Base-by-base conservation (phyloP, 179 eudicot genomes). In the Spinacia oleracea region DNA sequence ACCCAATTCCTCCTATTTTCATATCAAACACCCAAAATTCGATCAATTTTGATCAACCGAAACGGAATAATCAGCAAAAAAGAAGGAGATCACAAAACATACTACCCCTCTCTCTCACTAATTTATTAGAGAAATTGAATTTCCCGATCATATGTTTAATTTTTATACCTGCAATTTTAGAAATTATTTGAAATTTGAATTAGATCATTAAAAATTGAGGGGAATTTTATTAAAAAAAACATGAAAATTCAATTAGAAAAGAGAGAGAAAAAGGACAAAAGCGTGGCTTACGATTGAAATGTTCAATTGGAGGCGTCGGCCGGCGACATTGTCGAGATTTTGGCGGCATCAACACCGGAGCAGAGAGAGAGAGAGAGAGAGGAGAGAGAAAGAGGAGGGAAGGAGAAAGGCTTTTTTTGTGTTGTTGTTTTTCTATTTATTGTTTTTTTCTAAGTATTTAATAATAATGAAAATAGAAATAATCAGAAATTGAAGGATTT, bases 321-420 rank as follows among this genome's bases (percentile, higher is more conserved):
- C 79, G 85, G 84, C 81, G 86, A 84, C 81, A 84, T 80, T 86
- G 88, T 84, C 76, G 82, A 82, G 85, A 82, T 75, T 80, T 84
- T 80, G 74, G 86, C 84, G 86, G 87, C 81, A 81, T 71, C 80
- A 77, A 84, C 84, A 56, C 67, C 63, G 86, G 65, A 20, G 18
- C 45, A 48, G 45, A 23, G 58, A 29, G 48, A 60, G 38, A 59
- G 66, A 16, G 9, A 59, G 45, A 56, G 29, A 21, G 20, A 70
- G 27, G 65, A 38, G 59, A 67, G 53, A 16, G 8, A 34, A 72
- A 16, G 31, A 70, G 56, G 12, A 35, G 70, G 31, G 46, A 56
- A 69, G 45, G 64, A 45, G 63, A 74, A 55, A 65, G 66, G 69
- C 9, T 8, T 65, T 78, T 67, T 78, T 43, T 25, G 14, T 74